Conservation (phyloP, 768 basidiomycete species). For the Tylopilus sp. region DNA sequence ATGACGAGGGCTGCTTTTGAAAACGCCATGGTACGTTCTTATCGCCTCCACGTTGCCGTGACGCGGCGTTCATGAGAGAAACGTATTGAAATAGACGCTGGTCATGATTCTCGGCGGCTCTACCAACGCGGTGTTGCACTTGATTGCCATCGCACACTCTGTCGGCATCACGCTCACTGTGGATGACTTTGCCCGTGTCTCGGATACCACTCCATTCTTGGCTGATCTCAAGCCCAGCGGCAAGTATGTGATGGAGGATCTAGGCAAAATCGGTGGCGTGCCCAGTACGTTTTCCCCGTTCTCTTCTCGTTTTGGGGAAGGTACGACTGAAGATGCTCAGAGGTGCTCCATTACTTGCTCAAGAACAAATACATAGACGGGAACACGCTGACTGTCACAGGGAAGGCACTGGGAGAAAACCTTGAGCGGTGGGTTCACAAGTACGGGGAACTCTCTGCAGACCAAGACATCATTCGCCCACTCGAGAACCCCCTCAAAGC, state of each 20-base stretch:
- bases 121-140: conserved; percentile 94
- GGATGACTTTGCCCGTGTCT: conserved; percentile 92
- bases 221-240: conserved; percentile 97
- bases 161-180: conserved; percentile 86
- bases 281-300: conserved; percentile 60
- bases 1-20: conserved; percentile 97
- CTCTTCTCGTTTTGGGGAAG: neutral
- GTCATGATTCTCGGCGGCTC: conserved; percentile 98
- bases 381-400: conserved; percentile 87
- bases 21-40: conserved; percentile 81
- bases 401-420: conserved; percentile 87
- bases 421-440: conserved; percentile 84
- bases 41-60: conserved; percentile 6
- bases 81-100: conserved; percentile 56
- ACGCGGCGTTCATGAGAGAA: conserved; percentile 4
- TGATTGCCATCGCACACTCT: conserved; percentile 95
- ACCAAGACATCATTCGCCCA: conserved; percentile 86
- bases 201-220: conserved; percentile 90
- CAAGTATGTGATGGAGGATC: conserved; percentile 98
- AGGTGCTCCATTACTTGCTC: conserved; percentile 80
- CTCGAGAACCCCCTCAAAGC: conserved; percentile 83
- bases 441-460: conserved; percentile 66
- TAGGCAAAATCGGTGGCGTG: conserved; percentile 93
- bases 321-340: conserved; percentile 37
- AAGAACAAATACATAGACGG: conserved; percentile 90